These are phyloP conservation scores for Erucastrum elatum DNA, from an alignment of 345 rosid genomes.

Conservation along the genomic window DNA sequence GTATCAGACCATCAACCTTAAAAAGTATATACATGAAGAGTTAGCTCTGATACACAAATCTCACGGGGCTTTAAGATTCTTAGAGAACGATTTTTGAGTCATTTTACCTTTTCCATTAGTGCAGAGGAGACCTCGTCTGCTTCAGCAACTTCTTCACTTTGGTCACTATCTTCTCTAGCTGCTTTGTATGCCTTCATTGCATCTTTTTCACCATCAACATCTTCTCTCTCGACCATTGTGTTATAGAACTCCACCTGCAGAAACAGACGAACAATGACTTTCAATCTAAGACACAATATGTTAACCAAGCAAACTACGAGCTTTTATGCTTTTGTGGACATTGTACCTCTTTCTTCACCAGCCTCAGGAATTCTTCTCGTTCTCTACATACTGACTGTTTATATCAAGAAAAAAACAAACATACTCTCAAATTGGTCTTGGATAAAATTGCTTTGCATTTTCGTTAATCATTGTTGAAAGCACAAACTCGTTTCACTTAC, in stretches of 20 bases:
- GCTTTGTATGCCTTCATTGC: slow-evolving; percentile 81
- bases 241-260: slow-evolving; percentile 85
- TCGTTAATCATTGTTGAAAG: slow-evolving; percentile 11
- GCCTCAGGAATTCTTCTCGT: slow-evolving; percentile 82
- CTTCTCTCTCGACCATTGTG: slow-evolving; percentile 75
- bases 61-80: neutral
- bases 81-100: neutral
- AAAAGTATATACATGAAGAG: slow-evolving; percentile 3
- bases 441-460: slow-evolving; percentile 10
- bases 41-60: slow-evolving; percentile 17
- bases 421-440: slow-evolving; percentile 4
- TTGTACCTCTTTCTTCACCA: slow-evolving; percentile 89
- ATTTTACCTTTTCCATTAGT: slow-evolving; percentile 64
- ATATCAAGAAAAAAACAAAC: slow-evolving; percentile 23
- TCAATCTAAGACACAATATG: slow-evolving; percentile 4
- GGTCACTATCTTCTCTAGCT: slow-evolving; percentile 70
- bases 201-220: slow-evolving; percentile 63
- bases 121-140: slow-evolving; percentile 73
- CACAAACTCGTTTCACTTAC: slow-evolving; percentile 49
- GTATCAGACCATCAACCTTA: slow-evolving; percentile 84
- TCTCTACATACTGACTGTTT: slow-evolving; percentile 83
- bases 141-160: slow-evolving; percentile 50
- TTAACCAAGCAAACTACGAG: slow-evolving; percentile 10
- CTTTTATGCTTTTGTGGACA: neutral
- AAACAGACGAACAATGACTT: slow-evolving; percentile 13